phyloP scores from a whole-genome alignment of 2,329 filamentous ascomycete genomes.

The Laburnicola sp. region DNA sequence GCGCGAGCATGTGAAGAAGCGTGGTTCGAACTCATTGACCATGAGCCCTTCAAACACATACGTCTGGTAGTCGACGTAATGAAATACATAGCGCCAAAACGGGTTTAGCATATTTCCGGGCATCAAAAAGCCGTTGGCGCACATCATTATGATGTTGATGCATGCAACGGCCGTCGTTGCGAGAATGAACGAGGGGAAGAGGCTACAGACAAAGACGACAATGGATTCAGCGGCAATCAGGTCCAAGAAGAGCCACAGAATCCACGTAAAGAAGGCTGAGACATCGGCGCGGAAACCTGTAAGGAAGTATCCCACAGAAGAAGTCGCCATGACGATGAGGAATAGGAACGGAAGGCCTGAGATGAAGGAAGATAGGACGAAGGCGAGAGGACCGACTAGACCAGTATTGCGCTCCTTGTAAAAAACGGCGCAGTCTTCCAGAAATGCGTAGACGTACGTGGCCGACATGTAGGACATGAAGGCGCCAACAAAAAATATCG shows the following conservation, averaged over 20 bases:
- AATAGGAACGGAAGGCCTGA: conserved; percentile 80
- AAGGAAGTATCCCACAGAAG: conserved; percentile 74
- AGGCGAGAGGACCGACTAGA: conserved; percentile 70
- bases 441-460: conserved; percentile 77
- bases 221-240: conserved; percentile 77
- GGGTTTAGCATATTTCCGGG: conserved; percentile 69
- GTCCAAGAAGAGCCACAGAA: conserved; percentile 82
- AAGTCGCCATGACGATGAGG: conserved; percentile 73
- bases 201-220: conserved; percentile 70
- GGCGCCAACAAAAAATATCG: conserved; percentile 60
- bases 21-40: too few species aligned
- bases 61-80: conserved; percentile 81
- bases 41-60: conserved; percentile 64
- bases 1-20: too few species aligned
- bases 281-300: conserved; percentile 69
- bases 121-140: conserved; percentile 77
- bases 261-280: conserved; percentile 70
- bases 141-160: conserved; percentile 85
- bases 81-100: conserved; percentile 83
- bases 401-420: conserved; percentile 79
- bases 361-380: conserved; percentile 76
- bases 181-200: conserved; percentile 78
- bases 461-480: conserved; percentile 59
- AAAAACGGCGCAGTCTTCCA: conserved; percentile 61
- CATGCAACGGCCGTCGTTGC: conserved; percentile 76